Conservation (phyloP, 148 eudicot genomes). For the Rhododendron molle region DNA sequence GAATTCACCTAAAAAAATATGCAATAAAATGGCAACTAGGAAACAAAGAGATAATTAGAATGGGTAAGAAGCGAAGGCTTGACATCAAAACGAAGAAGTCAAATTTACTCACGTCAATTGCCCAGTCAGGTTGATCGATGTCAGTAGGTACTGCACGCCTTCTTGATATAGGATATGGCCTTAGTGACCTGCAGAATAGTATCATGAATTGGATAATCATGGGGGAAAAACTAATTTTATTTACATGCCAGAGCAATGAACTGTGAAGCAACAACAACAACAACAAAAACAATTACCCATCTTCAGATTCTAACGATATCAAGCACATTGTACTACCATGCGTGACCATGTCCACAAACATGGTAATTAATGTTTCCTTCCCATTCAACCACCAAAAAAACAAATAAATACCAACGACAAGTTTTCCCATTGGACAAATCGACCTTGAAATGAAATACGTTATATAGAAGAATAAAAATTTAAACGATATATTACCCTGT, state of each 20-base stretch:
- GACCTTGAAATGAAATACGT: neutral
- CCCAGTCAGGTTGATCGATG: constrained; percentile 87
- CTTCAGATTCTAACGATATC: neutral
- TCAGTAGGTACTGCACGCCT: constrained; percentile 63
- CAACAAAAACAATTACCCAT: neutral
- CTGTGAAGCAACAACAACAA: neutral
- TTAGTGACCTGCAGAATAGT: constrained; percentile 47
- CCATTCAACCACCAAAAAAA: neutral
- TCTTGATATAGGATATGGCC: constrained; percentile 79
- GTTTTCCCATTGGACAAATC: neutral
- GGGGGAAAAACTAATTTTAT: neutral
- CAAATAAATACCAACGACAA: neutral
- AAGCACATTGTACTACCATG: neutral
- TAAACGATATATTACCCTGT: constrained; percentile 60
- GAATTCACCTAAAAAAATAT: neutral
- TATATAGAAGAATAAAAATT: neutral
- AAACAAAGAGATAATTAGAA: neutral
- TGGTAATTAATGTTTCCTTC: neutral
- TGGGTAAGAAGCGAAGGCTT: neutral
- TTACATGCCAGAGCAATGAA: neutral
- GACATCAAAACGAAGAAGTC: constrained; percentile 4
- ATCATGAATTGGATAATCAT: constrained; percentile 7
- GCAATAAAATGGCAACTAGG: neutral
- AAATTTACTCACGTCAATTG: constrained; percentile 62
- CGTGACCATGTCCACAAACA: neutral